A percentile compares a stretch with the other conserved stretches of the same genome.
These are phyloP conservation scores for Plectosphaerella plurivora DNA, from an alignment of 2,329 filamentous ascomycete genomes.

Conservation along the genomic window DNA sequence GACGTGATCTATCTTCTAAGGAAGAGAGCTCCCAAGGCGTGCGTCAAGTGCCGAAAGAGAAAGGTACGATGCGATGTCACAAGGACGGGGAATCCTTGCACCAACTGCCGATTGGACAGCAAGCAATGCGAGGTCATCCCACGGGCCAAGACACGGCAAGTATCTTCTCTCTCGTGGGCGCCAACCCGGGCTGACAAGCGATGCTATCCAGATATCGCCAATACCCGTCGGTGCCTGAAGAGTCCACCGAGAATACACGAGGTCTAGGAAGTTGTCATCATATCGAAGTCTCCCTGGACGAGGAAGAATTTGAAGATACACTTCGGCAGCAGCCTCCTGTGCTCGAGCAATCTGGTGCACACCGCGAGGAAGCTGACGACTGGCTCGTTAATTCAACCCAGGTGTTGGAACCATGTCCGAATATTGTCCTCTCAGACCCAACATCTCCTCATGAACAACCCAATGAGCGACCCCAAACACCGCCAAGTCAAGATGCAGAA, in stretches of 20 bases:
- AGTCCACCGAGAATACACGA: background rate
- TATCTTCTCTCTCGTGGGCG: background rate
- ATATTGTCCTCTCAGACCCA: background rate
- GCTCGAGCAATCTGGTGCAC: background rate
- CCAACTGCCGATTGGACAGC: background rate
- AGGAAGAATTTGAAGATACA: background rate
- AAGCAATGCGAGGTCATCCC: background rate
- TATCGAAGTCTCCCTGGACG: background rate
- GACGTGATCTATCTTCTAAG: background rate
- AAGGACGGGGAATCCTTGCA: background rate
- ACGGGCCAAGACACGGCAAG: background rate
- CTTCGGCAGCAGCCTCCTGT: background rate
- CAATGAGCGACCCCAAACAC: background rate
- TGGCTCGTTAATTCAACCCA: background rate
- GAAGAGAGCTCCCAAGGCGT: background rate
- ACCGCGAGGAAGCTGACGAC: background rate
- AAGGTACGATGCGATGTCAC: conserved; percentile 1
- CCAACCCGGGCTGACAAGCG: background rate
- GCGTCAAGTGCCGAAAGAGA: background rate
- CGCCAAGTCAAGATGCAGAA: background rate
- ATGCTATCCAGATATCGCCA: background rate
- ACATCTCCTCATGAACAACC: background rate
- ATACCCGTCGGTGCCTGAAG: background rate
- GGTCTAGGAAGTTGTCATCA: background rate
- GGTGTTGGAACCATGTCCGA: background rate